A percentile compares a stretch with the other conserved stretches of the same genome.
These are phyloP conservation scores for Kernera saxatilis DNA, from an alignment of 345 rosid species.

Conservation along the genomic window DNA sequence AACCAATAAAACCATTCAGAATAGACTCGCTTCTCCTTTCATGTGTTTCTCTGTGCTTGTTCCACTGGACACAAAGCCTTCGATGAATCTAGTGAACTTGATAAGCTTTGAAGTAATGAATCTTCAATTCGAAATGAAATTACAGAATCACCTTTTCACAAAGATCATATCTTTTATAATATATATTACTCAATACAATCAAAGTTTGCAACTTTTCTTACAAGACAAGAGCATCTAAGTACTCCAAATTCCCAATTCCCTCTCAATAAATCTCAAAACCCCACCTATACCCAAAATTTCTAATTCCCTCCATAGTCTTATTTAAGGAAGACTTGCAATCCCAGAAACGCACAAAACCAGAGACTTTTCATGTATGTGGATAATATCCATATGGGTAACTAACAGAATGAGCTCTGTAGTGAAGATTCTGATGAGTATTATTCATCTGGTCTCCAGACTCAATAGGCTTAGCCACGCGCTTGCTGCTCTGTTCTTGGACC, in stretches of 20 bases:
- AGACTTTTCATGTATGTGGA: slow-evolving; percentile 33
- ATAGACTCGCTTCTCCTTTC: neutral
- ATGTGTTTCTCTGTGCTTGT: neutral
- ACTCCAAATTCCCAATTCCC: neutral
- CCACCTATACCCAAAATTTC: slow-evolving; percentile 30
- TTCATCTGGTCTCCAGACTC: slow-evolving; percentile 40
- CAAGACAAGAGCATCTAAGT: slow-evolving; percentile 10
- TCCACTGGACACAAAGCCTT: neutral
- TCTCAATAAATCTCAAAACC: slow-evolving; percentile 11
- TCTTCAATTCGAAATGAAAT: neutral
- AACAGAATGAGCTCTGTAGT: slow-evolving; percentile 36
- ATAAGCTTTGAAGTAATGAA: neutral
- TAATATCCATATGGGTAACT: slow-evolving; percentile 44
- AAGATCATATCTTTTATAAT: neutral
- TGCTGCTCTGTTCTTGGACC: slow-evolving; percentile 63
- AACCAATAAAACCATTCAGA: neutral
- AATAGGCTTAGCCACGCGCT: slow-evolving; percentile 51
- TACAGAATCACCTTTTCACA: neutral
- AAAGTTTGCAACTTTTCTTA: slow-evolving; percentile 13
- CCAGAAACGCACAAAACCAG: neutral
- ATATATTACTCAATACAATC: slow-evolving; percentile 19
- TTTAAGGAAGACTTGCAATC: neutral
- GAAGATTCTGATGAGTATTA: slow-evolving; percentile 46
- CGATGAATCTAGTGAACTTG: neutral
- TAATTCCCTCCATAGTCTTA: slow-evolving; percentile 1